Base-by-base conservation (phyloP, 2,329 filamentous ascomycete genomes). In the Sporothrix pseudoabietina region DNA sequence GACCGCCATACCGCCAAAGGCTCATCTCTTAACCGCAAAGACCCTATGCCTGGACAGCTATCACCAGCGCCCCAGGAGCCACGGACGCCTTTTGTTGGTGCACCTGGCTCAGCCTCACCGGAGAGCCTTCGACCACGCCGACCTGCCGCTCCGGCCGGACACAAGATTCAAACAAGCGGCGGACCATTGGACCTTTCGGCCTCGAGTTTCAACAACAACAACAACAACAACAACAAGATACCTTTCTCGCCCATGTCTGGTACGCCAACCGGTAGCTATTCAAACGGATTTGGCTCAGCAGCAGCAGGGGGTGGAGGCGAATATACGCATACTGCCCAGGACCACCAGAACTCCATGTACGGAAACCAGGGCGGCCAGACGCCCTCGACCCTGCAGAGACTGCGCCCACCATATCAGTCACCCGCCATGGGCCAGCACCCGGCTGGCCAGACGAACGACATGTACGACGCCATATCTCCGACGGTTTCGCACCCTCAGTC, bases 1-100 rank as follows among this genome's bases (percentile, higher is more conserved):
- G 92, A 95, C 80, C 89, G 93, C 59, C 93, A 95, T 81, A 92
- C 90, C 14, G 92, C 91, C 70, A 92, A 93, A 79, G 92, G 92
- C 69, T 94, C 92, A 22, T 90, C 93, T 75, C 83, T 94, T 72
- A 91, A 91, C 79, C 89, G 91, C 73, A 92, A 92, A 81, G 92
- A 94, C 79, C 89, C 87, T 16, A 85, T 90, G 79, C 84, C 90
- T 80, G 83, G 81, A 75, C 87, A 88, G 76, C 78, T 79, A 44
- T 87, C 85, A 65, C 83, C 83, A 52, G 79, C 81, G 69, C 79
- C 66, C 10, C 49, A 82, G 63, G 83, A 84, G 68, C 77, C 78
- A 74, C 83, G 83, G 41, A 81, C 82, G 2, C 79, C 82, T 47
- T 85, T 84, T 77, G 77, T 78, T 19, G 78, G 82, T 26, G 49